Evolutionary conservation across 164 flowering plant species (phyloP).

Genomic region (Chimonanthus praecox): DNA sequence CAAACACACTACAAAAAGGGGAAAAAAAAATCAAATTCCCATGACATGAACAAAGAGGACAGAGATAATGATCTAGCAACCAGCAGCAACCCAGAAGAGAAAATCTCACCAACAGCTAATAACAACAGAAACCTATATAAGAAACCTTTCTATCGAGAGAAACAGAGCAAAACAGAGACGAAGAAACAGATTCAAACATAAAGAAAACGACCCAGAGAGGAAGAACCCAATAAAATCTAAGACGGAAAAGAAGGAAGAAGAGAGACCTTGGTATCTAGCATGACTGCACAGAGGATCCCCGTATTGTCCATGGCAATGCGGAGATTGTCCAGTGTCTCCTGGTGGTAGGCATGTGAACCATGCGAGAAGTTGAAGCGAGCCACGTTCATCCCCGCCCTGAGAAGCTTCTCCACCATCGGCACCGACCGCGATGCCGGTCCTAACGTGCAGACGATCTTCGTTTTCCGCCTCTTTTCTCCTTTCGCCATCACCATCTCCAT

Average conservation of each 20-base stretch:
- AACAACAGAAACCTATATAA: neutral
- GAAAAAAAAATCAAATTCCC: neutral
- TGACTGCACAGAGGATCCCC: slow-evolving; percentile 70
- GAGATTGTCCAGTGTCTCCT: slow-evolving; percentile 60
- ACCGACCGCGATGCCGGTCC: slow-evolving; percentile 76
- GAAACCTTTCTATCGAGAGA: neutral
- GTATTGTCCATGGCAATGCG: slow-evolving; percentile 52
- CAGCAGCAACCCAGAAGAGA: neutral
- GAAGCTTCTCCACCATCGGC: slow-evolving; percentile 64
- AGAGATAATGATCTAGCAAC: too few species aligned
- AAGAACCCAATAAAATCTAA: neutral
- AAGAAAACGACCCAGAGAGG: too few species aligned
- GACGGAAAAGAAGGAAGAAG: neutral
- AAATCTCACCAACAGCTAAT: neutral
- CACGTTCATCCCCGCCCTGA: slow-evolving; percentile 81
- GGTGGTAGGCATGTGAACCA: slow-evolving; percentile 71
- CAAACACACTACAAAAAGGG: neutral
- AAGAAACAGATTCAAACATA: too few species aligned
- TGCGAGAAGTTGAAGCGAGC: slow-evolving; percentile 85
- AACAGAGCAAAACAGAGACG: neutral
- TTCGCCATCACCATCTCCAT: slow-evolving; percentile 16
- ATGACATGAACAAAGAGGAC: neutral
- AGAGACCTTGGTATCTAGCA: slow-evolving; percentile 74
- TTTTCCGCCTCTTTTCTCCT: slow-evolving; percentile 55
- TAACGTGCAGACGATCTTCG: slow-evolving; percentile 81